Percentiles rank a stretch among this genome's conserved stretches.
Evolutionary conservation across 2,329 filamentous ascomycete species (phyloP).

Genomic region (Exophiala viscosa): DNA sequence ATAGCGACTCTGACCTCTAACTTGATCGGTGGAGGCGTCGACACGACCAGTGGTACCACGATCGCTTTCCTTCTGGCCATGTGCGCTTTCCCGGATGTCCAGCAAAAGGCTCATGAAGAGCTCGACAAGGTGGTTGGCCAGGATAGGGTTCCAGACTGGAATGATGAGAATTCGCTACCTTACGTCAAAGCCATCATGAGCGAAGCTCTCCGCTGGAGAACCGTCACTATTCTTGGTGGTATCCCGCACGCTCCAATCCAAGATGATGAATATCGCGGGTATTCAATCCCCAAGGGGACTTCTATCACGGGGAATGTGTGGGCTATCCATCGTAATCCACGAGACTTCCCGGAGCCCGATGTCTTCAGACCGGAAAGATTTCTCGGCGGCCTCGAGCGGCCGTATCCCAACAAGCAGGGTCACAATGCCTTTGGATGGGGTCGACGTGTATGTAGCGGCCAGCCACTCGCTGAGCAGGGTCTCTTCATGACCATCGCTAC

Average conservation of each 20-base stretch:
- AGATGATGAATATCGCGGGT: constrained; percentile 50
- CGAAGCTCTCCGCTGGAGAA: constrained; percentile 37
- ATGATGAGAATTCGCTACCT: constrained; percentile 37
- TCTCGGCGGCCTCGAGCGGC: constrained; percentile 34
- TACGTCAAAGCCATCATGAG: constrained; percentile 39
- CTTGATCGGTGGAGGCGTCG: constrained; percentile 33
- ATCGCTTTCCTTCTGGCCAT: constrained; percentile 32
- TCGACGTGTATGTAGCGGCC: constrained; percentile 52
- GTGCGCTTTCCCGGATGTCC: constrained; percentile 46
- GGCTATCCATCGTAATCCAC: constrained; percentile 34
- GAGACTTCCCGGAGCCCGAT: constrained; percentile 38
- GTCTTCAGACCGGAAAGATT: constrained; percentile 45
- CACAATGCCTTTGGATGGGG: constrained; percentile 59
- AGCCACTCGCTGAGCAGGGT: constrained; percentile 57
- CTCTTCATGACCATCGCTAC: constrained; percentile 57
- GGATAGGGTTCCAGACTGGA: constrained; percentile 36
- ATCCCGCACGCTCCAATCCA: constrained; percentile 37
- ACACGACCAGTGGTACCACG: constrained; percentile 32
- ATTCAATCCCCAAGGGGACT: constrained; percentile 48
- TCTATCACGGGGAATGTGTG: constrained; percentile 28
- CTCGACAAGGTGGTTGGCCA: constrained; percentile 41
- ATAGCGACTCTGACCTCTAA: constrained; percentile 48
- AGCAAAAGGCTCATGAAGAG: constrained; percentile 44
- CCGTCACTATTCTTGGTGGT: constrained; percentile 34
- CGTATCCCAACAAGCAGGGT: constrained; percentile 48